Conservation (phyloP, 2,329 filamentous ascomycete genomes). For the Colletotrichum cuscutae region DNA sequence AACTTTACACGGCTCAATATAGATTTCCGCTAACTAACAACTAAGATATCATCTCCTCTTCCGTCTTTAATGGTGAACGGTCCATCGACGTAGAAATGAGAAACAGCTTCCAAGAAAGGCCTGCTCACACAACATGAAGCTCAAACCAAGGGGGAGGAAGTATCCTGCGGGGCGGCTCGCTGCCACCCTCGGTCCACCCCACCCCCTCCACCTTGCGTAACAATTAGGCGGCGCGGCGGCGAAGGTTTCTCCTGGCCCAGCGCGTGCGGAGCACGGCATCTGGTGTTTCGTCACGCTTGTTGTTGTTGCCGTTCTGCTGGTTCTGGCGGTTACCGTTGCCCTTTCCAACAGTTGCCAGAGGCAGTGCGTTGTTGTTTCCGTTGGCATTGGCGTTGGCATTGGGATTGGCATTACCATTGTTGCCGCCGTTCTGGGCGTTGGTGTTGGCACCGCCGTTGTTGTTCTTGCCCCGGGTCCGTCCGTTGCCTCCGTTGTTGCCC, state of each 20-base stretch:
- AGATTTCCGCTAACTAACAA: conserved; percentile 9
- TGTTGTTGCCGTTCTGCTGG: conserved; percentile 17
- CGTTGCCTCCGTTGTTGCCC: background rate
- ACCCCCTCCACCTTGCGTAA: background rate
- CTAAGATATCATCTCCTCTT: background rate
- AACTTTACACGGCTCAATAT: background rate
- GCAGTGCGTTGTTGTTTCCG: background rate
- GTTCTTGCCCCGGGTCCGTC: background rate
- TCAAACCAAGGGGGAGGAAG: background rate
- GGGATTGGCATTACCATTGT: background rate
- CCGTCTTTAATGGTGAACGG: background rate
- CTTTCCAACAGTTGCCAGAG: background rate
- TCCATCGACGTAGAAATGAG: background rate
- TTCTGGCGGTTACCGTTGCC: conserved; percentile 11
- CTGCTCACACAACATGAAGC: background rate
- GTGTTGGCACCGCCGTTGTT: background rate
- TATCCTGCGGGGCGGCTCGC: background rate
- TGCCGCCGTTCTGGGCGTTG: background rate
- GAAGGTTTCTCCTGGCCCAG: conserved; percentile 8
- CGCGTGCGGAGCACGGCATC: background rate
- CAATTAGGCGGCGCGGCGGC: background rate
- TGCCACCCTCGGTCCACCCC: background rate
- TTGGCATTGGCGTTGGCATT: background rate
- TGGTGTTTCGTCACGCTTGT: conserved; percentile 9
- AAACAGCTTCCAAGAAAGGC: background rate